Conservation (phyloP, 2,329 filamentous ascomycete genomes). For the Scedosporium dehoogii region DNA sequence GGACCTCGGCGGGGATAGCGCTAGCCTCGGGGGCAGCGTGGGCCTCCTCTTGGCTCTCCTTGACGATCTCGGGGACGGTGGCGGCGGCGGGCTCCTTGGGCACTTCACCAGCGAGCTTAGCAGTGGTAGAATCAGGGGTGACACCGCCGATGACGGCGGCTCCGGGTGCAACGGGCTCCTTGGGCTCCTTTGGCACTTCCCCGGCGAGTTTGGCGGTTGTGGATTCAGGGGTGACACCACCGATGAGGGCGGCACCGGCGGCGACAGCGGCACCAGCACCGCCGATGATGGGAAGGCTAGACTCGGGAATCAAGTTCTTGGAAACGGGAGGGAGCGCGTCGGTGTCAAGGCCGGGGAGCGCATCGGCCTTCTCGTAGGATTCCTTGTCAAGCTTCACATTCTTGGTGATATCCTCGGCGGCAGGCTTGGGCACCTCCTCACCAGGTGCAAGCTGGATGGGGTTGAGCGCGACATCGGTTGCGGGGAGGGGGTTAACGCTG, state of each 20-base stretch:
- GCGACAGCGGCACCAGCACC: slow-evolving; percentile 19
- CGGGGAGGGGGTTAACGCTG: slow-evolving; percentile 51
- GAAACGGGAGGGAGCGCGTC: slow-evolving; percentile 42
- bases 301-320: slow-evolving; percentile 68
- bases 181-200: slow-evolving; percentile 35
- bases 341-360: slow-evolving; percentile 38
- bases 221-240: slow-evolving; percentile 41
- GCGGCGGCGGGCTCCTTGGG: slow-evolving; percentile 45
- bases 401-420: slow-evolving; percentile 55
- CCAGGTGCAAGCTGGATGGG: slow-evolving; percentile 71
- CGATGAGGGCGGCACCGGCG: slow-evolving; percentile 35
- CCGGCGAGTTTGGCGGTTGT: slow-evolving; percentile 46
- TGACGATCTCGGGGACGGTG: slow-evolving; percentile 41
- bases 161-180: slow-evolving; percentile 32
- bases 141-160: slow-evolving; percentile 41
- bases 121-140: slow-evolving; percentile 50
- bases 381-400: slow-evolving; percentile 71
- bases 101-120: slow-evolving; percentile 51
- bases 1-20: not conserved
- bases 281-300: slow-evolving; percentile 57
- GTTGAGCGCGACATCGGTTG: slow-evolving; percentile 57
- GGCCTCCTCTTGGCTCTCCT: slow-evolving; percentile 56
- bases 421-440: slow-evolving; percentile 66
- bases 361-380: slow-evolving; percentile 74
- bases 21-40: not conserved